A percentile compares a stretch with the other conserved stretches of the same genome.
phyloP scores from a whole-genome alignment of 2,329 filamentous ascomycete genomes.

The Ophiosphaerella korrae region DNA sequence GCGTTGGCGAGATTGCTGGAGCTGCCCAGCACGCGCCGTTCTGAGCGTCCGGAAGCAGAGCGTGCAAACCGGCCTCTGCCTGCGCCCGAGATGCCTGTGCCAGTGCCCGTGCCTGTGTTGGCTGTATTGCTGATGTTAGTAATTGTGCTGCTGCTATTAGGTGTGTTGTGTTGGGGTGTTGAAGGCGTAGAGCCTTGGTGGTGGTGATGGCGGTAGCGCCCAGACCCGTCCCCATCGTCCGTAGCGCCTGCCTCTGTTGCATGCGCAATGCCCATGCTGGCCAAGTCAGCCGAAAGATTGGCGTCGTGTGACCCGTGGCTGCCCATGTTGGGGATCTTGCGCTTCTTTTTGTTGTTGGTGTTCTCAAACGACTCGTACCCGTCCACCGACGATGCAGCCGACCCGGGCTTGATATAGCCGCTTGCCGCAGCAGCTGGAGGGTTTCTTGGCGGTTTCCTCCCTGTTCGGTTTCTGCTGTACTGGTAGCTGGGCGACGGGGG shows the following conservation, averaged over 20 bases:
- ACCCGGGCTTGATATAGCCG: constrained; percentile 52
- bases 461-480: constrained; percentile 40
- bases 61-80: constrained; percentile 85
- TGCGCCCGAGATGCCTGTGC: constrained; percentile 79
- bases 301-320: constrained; percentile 65
- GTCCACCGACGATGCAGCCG: constrained; percentile 73
- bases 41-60: constrained; percentile 49
- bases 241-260: constrained; percentile 51
- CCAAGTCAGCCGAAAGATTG: constrained; percentile 66
- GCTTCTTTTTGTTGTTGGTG: constrained; percentile 98
- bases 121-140: constrained; percentile 40
- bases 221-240: constrained; percentile 54
- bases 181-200: constrained; percentile 56
- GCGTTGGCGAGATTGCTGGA: constrained; percentile 51
- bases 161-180: constrained; percentile 53
- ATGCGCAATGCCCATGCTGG: constrained; percentile 64
- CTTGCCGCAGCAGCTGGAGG: constrained; percentile 31
- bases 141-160: neutral
- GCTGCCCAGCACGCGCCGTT: constrained; percentile 51
- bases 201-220: constrained; percentile 54
- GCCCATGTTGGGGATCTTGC: constrained; percentile 91
- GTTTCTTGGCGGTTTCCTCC: constrained; percentile 10
- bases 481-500: constrained; percentile 48
- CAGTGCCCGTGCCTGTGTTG: constrained; percentile 29
- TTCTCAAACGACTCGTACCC: constrained; percentile 98